These are phyloP conservation scores for Trichoderma koningii DNA, from an alignment of 2,329 filamentous ascomycete genomes.

Conservation along the genomic window DNA sequence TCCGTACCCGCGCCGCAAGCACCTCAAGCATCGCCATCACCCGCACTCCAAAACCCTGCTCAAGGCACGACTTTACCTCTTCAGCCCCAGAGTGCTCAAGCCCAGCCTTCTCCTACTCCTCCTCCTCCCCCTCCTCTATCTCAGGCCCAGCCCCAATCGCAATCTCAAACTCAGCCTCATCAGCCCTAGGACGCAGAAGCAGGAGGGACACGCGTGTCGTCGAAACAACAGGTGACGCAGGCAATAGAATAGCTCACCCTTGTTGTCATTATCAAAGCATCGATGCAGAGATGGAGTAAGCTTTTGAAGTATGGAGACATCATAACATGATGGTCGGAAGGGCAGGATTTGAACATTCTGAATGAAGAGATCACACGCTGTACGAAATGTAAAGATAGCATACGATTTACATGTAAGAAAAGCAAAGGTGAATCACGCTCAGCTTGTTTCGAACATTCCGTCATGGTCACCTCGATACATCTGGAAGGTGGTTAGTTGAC, in stretches of 20 bases:
- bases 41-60: not conserved
- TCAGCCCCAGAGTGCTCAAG: not conserved
- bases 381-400: too few relatives aligned
- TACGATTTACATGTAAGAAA: too few relatives aligned
- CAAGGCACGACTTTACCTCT: not conserved
- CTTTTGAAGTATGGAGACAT: too few relatives aligned
- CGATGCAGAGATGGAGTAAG: not conserved
- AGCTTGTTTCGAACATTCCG: too few relatives aligned
- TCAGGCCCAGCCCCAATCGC: not conserved
- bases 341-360: too few relatives aligned
- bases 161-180: conserved; percentile 2
- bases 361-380: too few relatives aligned
- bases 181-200: not conserved
- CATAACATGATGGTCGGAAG: too few relatives aligned
- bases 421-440: too few relatives aligned
- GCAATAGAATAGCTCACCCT: not conserved
- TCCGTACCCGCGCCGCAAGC: not conserved
- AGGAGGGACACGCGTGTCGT: not conserved
- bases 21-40: not conserved
- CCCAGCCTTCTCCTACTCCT: not conserved
- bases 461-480: too few relatives aligned
- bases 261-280: not conserved
- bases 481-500: too few relatives aligned
- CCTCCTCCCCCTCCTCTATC: not conserved
- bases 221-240: not conserved